Percentiles rank a stretch among this genome's conserved stretches.
Conservation (phyloP, 805 yeast species). For the Lachancea sp. region DNA sequence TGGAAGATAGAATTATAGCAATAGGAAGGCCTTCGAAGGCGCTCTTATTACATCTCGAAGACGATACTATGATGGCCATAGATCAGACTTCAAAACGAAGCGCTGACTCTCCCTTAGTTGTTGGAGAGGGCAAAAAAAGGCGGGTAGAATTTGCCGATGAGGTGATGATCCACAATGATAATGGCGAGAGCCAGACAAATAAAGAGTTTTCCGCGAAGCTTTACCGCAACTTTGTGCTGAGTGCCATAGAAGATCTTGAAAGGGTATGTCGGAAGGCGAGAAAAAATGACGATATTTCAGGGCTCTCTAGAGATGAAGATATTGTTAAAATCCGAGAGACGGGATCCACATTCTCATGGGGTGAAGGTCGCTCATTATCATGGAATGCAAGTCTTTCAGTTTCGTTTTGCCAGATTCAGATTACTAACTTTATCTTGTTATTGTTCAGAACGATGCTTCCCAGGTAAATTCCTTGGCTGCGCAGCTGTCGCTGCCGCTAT, state of each 20-base stretch:
- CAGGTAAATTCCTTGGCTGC: constrained; percentile 55
- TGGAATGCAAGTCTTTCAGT: too few species aligned
- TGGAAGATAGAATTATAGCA: not conserved
- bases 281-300: not conserved
- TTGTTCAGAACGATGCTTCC: constrained; percentile 39
- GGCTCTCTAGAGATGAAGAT: not conserved
- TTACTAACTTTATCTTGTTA: constrained; percentile 23
- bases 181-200: constrained; percentile 9
- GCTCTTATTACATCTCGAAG: not conserved
- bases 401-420: too few species aligned
- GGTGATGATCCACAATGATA: constrained; percentile 14
- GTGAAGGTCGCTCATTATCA: too few species aligned
- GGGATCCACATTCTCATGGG: too few species aligned
- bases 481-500: constrained; percentile 48
- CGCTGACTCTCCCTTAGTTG: constrained; percentile 11
- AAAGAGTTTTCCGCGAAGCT: constrained; percentile 31
- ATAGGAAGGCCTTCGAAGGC: not conserved
- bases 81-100: constrained; percentile 26
- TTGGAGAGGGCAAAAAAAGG: constrained; percentile 26
- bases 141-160: constrained; percentile 31
- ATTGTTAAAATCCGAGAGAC: too few species aligned
- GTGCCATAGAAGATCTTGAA: constrained; percentile 67
- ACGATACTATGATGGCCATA: constrained; percentile 27
- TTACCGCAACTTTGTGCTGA: constrained; percentile 44
- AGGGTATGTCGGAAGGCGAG: constrained; percentile 36